Base-by-base conservation (phyloP, 2,329 filamentous ascomycete genomes). In the Fusarium luffae region DNA sequence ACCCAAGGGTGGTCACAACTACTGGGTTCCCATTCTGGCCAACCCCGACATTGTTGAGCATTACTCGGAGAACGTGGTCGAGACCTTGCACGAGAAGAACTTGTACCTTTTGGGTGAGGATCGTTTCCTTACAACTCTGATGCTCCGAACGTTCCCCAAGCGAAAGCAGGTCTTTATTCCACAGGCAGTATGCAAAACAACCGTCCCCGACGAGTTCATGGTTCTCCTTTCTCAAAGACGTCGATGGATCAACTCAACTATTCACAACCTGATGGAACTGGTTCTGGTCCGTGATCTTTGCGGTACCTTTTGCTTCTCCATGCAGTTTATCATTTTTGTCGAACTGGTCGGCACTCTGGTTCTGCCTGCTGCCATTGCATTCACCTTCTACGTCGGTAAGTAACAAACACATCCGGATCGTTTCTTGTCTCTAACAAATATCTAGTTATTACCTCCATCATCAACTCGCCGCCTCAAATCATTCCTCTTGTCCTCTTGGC, bases 31-130 rank as follows among this genome's bases (percentile, higher is more conserved):
- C 10, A 98, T 99, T 76, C 88, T 99, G 70, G 96, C 96, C 74
- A 99, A 99, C 79, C 97, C 97, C 4, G 97, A 99, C 77, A 93
- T 99, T 44, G 97, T 99, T 48, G 96, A 99, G 82, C 96, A 99
- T 82, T 99, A 99, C 81, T 98, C 96, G 1, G 96, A 99, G 81
- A 99, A 99, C 75, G 94, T 99, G 56, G 96, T 99, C 43, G 96
- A 99, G 79, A 99, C 96, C 19, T 85, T 99, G 72, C 96, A 99
- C 85, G 97, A 96, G 86, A 98, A 98, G 89, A 98, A 98, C 77
- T 80, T 98, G 79, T 87, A 98, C 54, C 86, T 97, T 34, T 88
- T 98, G 4, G 94, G 94, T 76, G 94, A 98, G 82, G 94, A 98
- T 88, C 93, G 94, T 73, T 98, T 97, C 79, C 85, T 99, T 66